Evolutionary conservation across 2,329 filamentous ascomycete species (phyloP), one percentile per base, ranked within the genome.

Genomic region (Camillea tinctor): DNA sequence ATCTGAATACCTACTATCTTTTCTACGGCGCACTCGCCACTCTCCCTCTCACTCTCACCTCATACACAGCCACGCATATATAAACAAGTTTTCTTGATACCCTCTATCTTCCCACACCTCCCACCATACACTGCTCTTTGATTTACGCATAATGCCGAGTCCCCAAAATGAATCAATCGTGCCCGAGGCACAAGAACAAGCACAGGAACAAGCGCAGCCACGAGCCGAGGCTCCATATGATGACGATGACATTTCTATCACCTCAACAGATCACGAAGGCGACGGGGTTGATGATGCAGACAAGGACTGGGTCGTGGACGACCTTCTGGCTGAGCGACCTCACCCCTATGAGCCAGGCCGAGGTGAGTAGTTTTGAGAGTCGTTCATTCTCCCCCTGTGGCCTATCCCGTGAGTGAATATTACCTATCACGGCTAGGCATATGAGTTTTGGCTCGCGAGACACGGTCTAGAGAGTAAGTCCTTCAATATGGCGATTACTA

Each of bases 231-330:
- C n/a, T n/a, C 26, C 26, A 30, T 30, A 73, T 52, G 79, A 82
- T 30, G 80, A 84, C 54, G 79, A 84, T 62, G 70, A 74, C 22
- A 81, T 88, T 48, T 88, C 86, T 1, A 60, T 86, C 50, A 83
- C 80, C 0, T 89, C 86, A 1, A 87, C 83, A 1, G 50, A 63
- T 52, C 20, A 56, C 13, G 67, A 55, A 1, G 66, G 68, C 1
- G 58, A 66, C 8, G 63, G 55, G 7, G 58, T 59, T 3, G 63
- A 73, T 20, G 76, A 80, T 13, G 68, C 74, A 2, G 75, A 80
- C 23, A 73, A 77, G 15, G 81, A 84, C 61, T 88, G 82, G 68
- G 74, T 77, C 2, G 81, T 88, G 6, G 82, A 88, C 50, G 73
- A 74, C 17, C 79, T 89, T 36, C 71, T 86, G 19, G 77, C 78